A percentile compares a stretch with the other conserved stretches of the same genome.
phyloP scores from a whole-genome alignment of 2,329 filamentous ascomycete genomes.

The Colletotrichum zoysiae region DNA sequence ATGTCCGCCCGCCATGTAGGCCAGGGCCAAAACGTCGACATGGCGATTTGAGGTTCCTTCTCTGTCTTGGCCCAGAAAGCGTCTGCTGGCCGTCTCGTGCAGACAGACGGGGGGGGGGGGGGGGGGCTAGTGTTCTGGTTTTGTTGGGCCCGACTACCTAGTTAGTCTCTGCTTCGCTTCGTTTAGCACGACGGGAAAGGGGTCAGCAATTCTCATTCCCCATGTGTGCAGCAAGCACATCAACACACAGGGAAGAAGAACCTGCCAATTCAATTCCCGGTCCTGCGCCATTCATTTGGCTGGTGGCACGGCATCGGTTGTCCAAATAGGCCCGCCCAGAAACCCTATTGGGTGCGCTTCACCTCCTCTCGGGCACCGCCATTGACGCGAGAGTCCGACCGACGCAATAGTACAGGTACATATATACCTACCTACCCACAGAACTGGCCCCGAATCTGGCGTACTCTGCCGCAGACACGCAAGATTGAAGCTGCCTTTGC shows the following conservation, averaged over 20 bases:
- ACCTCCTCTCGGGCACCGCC: constrained; percentile 5
- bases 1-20: constrained; percentile 6
- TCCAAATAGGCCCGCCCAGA: not conserved
- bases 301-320: not conserved
- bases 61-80: constrained; percentile 1
- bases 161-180: constrained; percentile 26
- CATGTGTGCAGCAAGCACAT: constrained; percentile 16
- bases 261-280: constrained; percentile 24
- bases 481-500: not conserved
- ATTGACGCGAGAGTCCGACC: constrained; percentile 19
- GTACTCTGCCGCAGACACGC: not conserved
- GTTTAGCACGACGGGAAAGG: constrained; percentile 9
- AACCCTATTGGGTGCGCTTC: constrained; percentile 18
- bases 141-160: constrained; percentile 39
- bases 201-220: constrained; percentile 1
- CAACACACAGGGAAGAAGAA: constrained; percentile 14
- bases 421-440: not conserved
- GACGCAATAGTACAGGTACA: constrained; percentile 16
- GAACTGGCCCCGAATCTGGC: constrained; percentile 9
- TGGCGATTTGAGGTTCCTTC: constrained; percentile 1
- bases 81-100: constrained; percentile 11
- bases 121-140: constrained; percentile 31
- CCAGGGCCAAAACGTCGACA: not conserved
- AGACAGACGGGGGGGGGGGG: not conserved
- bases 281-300: constrained; percentile 18